Conservation (phyloP, 2,329 filamentous ascomycete genomes). For the Phialophora verrucosa region DNA sequence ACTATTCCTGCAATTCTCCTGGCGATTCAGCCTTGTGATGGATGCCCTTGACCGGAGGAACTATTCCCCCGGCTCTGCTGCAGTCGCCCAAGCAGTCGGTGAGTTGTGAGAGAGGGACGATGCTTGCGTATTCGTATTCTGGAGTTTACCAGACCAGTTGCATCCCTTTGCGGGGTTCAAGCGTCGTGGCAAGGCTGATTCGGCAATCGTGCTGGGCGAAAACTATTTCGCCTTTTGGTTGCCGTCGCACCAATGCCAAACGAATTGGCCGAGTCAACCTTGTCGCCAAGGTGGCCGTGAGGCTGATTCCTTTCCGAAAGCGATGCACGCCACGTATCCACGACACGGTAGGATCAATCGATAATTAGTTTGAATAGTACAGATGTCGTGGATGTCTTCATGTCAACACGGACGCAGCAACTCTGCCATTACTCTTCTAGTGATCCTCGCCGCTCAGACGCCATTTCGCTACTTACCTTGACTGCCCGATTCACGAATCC, state of each 20-base stretch:
- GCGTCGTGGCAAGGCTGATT: background rate
- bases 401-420: background rate
- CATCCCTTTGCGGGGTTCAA: background rate
- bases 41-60: background rate
- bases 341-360: background rate
- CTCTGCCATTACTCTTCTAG: background rate
- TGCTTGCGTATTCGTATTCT: background rate
- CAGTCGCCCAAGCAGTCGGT: background rate
- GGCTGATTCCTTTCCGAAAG: slow-evolving; percentile 15
- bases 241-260: background rate
- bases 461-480: background rate
- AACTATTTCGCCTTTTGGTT: background rate
- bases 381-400: background rate
- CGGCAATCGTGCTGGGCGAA: background rate
- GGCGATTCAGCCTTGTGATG: no score
- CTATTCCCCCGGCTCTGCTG: background rate
- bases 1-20: background rate
- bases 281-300: background rate
- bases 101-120: no score
- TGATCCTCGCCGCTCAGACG: background rate
- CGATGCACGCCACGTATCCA: background rate
- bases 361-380: background rate
- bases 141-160: background rate
- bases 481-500: background rate
- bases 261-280: slow-evolving; percentile 4